Conservation (phyloP, 2,329 filamentous ascomycete genomes). For the Plenodomus tracheiphilus region DNA sequence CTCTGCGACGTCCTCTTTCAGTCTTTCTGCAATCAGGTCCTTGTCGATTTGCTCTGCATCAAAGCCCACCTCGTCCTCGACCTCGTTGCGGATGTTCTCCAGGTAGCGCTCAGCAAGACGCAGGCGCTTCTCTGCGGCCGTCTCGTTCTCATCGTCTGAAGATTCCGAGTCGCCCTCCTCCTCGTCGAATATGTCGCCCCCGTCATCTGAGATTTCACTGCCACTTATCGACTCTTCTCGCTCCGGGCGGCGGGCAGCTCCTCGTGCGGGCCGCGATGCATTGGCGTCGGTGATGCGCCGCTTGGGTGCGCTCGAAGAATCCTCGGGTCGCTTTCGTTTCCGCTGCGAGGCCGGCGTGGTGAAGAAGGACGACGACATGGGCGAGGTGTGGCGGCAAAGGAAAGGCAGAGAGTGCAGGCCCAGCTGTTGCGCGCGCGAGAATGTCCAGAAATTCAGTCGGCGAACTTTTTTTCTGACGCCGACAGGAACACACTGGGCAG, state of each 20-base stretch:
- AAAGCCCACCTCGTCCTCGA: constrained; percentile 76
- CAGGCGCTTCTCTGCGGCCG: constrained; percentile 82
- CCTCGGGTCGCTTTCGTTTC: constrained; percentile 76
- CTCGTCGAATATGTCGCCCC: constrained; percentile 45
- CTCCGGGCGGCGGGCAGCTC: constrained; percentile 50
- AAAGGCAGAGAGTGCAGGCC: constrained; percentile 9
- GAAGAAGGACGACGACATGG: constrained; percentile 87
- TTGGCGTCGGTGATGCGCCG: constrained; percentile 59
- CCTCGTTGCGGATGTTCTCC: constrained; percentile 81
- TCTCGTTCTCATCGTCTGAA: constrained; percentile 80
- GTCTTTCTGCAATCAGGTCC: constrained; percentile 80
- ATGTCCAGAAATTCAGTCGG: constrained; percentile 24
- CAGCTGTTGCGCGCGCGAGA: constrained; percentile 5
- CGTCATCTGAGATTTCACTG: constrained; percentile 70
- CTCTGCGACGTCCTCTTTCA: constrained; percentile 91
- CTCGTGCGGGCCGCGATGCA: constrained; percentile 47
- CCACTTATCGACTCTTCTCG: constrained; percentile 84
- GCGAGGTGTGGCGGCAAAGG: constrained; percentile 7
- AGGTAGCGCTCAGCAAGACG: constrained; percentile 90
- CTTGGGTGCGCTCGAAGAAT: constrained; percentile 59
- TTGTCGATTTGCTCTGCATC: constrained; percentile 92
- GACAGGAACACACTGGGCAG: constrained; percentile 8
- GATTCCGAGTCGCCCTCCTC: constrained; percentile 51
- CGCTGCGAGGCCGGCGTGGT: constrained; percentile 82
- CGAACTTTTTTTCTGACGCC: constrained; percentile 37